Percentiles rank a stretch among this genome's conserved stretches.
These are phyloP conservation scores for Epichloe sp. DNA, from an alignment of 2,329 filamentous ascomycete species.

Conservation along the genomic window DNA sequence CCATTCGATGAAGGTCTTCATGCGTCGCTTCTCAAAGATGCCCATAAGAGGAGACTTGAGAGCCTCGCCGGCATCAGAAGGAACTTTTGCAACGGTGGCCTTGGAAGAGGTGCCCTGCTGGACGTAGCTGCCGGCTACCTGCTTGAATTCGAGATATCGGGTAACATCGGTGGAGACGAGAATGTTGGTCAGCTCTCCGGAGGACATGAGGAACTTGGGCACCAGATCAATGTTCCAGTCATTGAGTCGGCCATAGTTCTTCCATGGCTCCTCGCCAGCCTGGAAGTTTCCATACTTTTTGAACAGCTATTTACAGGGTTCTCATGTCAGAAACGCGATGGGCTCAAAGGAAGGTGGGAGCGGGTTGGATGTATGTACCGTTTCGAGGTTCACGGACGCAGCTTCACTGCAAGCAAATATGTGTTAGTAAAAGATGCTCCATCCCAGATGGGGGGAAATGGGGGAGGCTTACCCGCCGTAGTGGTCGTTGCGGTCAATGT, in stretches of 20 bases:
- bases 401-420: conserved; percentile 49
- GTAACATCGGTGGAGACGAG: conserved; percentile 91
- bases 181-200: conserved; percentile 96
- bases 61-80: conserved; percentile 82
- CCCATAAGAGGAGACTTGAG: conserved; percentile 91
- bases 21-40: conserved; percentile 91
- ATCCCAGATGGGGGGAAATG: background rate
- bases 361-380: conserved; percentile 39
- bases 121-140: conserved; percentile 91
- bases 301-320: conserved; percentile 54
- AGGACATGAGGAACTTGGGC: conserved; percentile 96
- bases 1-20: conserved; percentile 95
- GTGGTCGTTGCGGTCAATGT: conserved; percentile 97
- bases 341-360: conserved; percentile 7
- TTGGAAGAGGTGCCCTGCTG: conserved; percentile 74
- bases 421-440: conserved; percentile 13
- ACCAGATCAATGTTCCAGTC: conserved; percentile 99
- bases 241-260: conserved; percentile 90
- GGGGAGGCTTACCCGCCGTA: conserved; percentile 69
- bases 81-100: conserved; percentile 92
- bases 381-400: conserved; percentile 91
- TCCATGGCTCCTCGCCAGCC: conserved; percentile 81
- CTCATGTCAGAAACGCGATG: conserved; percentile 9
- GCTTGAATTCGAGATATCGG: conserved; percentile 82
- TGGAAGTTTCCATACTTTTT: conserved; percentile 85